Base-by-base conservation (phyloP, 192 early-diverging fungal genomes). In the Coemansia sp. region DNA sequence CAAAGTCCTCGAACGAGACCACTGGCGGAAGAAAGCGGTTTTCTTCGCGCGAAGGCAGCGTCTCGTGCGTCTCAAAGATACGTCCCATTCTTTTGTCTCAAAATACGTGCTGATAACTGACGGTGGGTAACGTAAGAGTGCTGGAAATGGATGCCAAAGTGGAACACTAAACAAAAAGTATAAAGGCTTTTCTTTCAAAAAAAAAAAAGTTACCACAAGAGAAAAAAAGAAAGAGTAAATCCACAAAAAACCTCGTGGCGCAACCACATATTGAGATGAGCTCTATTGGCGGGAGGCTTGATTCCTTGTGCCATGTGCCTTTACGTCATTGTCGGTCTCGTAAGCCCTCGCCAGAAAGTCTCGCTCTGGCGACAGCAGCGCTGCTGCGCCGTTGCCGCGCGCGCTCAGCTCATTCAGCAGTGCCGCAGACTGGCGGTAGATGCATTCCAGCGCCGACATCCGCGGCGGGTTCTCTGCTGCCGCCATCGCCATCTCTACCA, bases 401-500 rank as follows among this genome's bases (percentile, higher is more conserved):
- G 34, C 40, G 43, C 68, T 68, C 37, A 80, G 57, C 69, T 80
- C 72, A 32, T 45, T 30, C 46, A 80, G 62, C 56, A 67, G 59
- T 56, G 53, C 59, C 15, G 43, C 56, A 3, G 64, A 42, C 51
- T 79, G 76, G 10, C 64, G 60, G 38, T 40, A 66, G 30, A 71
- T 61, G 51, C 66, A 51, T 63, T 90, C 86, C 45, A 87, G 63
- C 37, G 82, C 69, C 40, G 86, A 81, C 38, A 69, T 76, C 9
- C 66, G 71, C 18, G 86, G 86, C 20, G 79, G 53, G 21, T 79
- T 76, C 49, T 85, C 83, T 0, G 81, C 75, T 0, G 78, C 83
- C 51, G 79, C 68, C 52, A 91, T 88, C 3, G 86, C 88, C 48
- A 73, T 79, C 54, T 91, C 90, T 8, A 91, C 72, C 14, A 81